Conservation (phyloP, 2,329 filamentous ascomycete species). For the Sclerotinia glacialis region DNA sequence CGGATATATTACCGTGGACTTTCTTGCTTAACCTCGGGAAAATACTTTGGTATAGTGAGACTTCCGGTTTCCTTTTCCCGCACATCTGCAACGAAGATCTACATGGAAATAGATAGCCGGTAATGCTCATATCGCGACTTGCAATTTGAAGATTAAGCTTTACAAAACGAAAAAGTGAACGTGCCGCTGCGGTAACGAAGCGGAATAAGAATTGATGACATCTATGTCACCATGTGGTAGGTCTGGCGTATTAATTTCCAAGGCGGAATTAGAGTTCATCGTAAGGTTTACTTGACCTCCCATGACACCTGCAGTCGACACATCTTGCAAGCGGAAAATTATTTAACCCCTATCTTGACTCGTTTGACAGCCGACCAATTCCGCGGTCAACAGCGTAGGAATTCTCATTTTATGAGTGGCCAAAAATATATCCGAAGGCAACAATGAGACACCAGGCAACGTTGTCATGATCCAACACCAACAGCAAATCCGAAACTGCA, state of each 20-base stretch:
- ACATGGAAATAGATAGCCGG: neutral
- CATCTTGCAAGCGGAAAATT: neutral
- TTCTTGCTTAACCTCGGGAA: neutral
- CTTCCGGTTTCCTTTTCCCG: neutral
- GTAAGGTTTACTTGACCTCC: neutral
- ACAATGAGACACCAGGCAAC: neutral
- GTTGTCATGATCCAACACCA: neutral
- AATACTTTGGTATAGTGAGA: neutral
- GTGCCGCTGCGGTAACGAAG: neutral
- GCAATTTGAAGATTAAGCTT: neutral
- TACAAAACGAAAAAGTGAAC: neutral
- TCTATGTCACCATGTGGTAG: neutral
- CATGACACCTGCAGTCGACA: neutral
- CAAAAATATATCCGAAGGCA: neutral
- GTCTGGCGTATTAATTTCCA: neutral
- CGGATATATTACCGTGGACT: neutral
- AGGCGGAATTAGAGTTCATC: neutral
- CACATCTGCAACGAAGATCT: neutral
- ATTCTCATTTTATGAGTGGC: neutral
- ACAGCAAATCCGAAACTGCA: neutral
- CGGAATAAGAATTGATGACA: neutral
- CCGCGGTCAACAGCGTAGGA: neutral
- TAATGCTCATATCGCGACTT: neutral
- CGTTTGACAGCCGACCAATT: neutral
- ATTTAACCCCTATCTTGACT: neutral